Conservation (phyloP, 192 early-diverging fungal species). For the Coemansia sp. region DNA sequence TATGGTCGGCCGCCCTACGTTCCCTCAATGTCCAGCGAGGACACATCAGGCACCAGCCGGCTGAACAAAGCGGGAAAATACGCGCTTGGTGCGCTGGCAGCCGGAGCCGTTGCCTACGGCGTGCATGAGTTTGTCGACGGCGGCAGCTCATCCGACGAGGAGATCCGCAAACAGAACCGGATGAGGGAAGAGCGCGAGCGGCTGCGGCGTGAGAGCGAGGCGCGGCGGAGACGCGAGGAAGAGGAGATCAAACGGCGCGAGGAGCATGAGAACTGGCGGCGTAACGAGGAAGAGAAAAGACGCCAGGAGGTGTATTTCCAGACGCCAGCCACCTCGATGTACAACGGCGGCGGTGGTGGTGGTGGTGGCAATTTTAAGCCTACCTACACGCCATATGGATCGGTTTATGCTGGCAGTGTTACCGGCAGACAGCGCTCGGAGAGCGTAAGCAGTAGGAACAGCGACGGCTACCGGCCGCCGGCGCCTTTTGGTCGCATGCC, state of each 20-base stretch:
- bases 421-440: constrained; percentile 14
- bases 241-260: constrained; percentile 24
- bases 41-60: constrained; percentile 7
- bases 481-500: constrained; percentile 32
- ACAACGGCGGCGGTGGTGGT: neutral
- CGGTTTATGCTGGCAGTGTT: constrained; percentile 7
- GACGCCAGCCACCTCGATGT: neutral
- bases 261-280: constrained; percentile 26
- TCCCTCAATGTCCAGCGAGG: constrained; percentile 5
- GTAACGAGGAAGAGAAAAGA: constrained; percentile 19
- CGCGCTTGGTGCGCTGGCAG: constrained; percentile 34
- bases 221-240: constrained; percentile 25
- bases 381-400: constrained; percentile 4
- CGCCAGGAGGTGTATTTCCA: constrained; percentile 11
- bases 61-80: constrained; percentile 28
- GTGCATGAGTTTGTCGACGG: constrained; percentile 32
- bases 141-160: constrained; percentile 1
- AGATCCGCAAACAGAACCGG: constrained; percentile 10
- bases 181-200: constrained; percentile 27
- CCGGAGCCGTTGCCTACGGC: constrained; percentile 41
- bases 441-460: constrained; percentile 16
- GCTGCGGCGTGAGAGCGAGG: constrained; percentile 26
- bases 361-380: neutral
- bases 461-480: constrained; percentile 32
- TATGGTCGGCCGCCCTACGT: constrained; percentile 13